Conservation (phyloP, 192 early-diverging fungal species). For the Haplosporangium gracile region DNA sequence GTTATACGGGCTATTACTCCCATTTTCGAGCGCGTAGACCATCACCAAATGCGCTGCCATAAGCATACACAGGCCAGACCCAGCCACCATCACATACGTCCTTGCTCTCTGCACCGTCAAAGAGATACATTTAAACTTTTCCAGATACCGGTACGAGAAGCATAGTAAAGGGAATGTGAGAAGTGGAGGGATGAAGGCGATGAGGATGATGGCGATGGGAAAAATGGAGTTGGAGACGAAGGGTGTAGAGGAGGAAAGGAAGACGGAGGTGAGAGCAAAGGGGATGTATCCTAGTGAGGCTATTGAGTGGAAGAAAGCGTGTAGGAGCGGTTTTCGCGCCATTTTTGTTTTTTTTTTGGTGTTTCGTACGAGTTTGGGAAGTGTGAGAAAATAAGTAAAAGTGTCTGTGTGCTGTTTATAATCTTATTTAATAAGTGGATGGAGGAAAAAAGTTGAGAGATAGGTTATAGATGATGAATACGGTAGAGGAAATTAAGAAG, state of each 20-base stretch:
- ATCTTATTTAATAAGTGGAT: neutral
- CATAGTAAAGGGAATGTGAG: slow-evolving; percentile 27
- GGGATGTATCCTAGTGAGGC: slow-evolving; percentile 50
- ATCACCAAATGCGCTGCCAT: slow-evolving; percentile 39
- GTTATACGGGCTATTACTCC: slow-evolving; percentile 26
- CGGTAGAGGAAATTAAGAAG: neutral
- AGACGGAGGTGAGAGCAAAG: slow-evolving; percentile 36
- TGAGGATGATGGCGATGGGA: slow-evolving; percentile 36
- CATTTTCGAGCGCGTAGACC: slow-evolving; percentile 26
- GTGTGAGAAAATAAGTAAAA: neutral
- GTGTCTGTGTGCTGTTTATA: too few relatives aligned
- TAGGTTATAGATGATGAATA: neutral
- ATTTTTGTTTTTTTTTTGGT: slow-evolving; percentile 4
- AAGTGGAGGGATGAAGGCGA: slow-evolving; percentile 45
- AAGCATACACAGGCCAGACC: slow-evolving; percentile 33
- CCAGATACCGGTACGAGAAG: slow-evolving; percentile 43
- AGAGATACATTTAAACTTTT: slow-evolving; percentile 32
- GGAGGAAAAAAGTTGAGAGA: neutral
- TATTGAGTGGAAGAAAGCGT: slow-evolving; percentile 52
- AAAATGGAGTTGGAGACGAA: slow-evolving; percentile 31
- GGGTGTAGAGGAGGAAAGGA: slow-evolving; percentile 37
- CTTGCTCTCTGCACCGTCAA: slow-evolving; percentile 37
- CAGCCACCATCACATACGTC: slow-evolving; percentile 48
- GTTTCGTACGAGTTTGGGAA: neutral
- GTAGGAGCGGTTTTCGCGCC: slow-evolving; percentile 25